phyloP scores from a whole-genome alignment of 257 asterid species.

The Nicotiana paniculata region DNA sequence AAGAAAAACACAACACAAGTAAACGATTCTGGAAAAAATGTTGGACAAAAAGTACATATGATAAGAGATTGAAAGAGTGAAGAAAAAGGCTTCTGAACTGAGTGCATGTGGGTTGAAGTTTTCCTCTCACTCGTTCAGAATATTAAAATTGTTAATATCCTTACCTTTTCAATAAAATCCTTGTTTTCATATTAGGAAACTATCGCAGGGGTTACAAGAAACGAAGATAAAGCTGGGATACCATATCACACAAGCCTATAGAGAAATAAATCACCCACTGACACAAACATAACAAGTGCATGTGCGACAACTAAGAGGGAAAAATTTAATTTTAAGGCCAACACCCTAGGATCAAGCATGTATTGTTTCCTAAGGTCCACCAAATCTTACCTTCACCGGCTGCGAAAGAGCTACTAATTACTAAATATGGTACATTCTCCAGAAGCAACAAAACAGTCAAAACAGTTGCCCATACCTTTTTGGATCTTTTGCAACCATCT shows the following conservation, averaged over 20 bases:
- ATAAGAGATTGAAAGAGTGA: too few relatives aligned
- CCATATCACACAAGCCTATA: background rate
- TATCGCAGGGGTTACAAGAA: background rate
- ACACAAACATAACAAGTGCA: background rate
- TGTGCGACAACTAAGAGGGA: background rate
- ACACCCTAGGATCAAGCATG: background rate
- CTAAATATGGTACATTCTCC: background rate
- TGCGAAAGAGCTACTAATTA: background rate
- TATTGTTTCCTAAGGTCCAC: background rate
- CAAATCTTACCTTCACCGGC: background rate
- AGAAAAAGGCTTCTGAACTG: too few relatives aligned
- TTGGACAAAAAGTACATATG: too few relatives aligned
- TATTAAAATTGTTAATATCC: background rate
- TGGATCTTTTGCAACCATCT: conserved; percentile 95
- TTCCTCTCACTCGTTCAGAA: background rate
- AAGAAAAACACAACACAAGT: too few relatives aligned
- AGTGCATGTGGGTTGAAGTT: background rate
- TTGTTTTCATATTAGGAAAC: background rate
- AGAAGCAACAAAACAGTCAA: background rate
- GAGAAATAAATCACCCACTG: background rate
- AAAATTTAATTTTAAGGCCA: background rate
- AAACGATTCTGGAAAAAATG: too few relatives aligned
- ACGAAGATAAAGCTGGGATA: background rate
- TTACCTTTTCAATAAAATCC: background rate
- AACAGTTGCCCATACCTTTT: conserved; percentile 42